These are phyloP conservation scores for Chalciporus piperatus DNA, from an alignment of 768 basidiomycete genomes.

Conservation along the genomic window DNA sequence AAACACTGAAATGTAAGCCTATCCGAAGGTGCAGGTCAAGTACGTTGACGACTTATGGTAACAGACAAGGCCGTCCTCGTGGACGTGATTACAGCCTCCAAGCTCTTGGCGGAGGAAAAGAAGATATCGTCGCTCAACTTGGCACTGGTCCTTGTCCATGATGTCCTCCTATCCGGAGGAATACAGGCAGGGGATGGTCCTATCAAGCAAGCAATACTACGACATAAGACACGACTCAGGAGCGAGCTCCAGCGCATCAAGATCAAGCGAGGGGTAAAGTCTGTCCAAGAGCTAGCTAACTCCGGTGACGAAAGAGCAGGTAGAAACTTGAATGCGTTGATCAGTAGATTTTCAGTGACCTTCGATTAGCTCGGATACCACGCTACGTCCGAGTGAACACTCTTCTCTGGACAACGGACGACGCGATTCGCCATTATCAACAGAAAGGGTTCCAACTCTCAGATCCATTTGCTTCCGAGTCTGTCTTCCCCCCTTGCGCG, in stretches of 20 bases:
- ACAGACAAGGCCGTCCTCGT: conserved; percentile 76
- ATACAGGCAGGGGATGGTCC: conserved; percentile 92
- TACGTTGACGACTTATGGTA: conserved; percentile 6
- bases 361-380: conserved; percentile 59
- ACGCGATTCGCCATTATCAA: conserved; percentile 57
- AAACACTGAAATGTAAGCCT: conserved; percentile 88
- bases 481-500: conserved; percentile 2
- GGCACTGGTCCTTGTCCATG: conserved; percentile 86
- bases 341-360: background rate
- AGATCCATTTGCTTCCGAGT: conserved; percentile 56
- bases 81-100: conserved; percentile 65
- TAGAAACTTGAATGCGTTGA: conserved; percentile 28
- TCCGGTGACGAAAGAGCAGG: conserved; percentile 62
- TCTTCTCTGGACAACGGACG: conserved; percentile 59
- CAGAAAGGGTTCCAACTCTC: conserved; percentile 53
- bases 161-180: conserved; percentile 76
- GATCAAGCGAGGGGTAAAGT: conserved; percentile 66
- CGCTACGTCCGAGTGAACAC: conserved; percentile 87
- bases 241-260: conserved; percentile 86
- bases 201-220: conserved; percentile 79
- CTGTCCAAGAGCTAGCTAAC: conserved; percentile 62
- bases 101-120: conserved; percentile 72
- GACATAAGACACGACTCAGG: conserved; percentile 86
- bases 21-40: background rate
- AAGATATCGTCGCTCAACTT: conserved; percentile 73